Conservation (phyloP, 306 rosid genomes). For the Gynostemma pentaphyllum region DNA sequence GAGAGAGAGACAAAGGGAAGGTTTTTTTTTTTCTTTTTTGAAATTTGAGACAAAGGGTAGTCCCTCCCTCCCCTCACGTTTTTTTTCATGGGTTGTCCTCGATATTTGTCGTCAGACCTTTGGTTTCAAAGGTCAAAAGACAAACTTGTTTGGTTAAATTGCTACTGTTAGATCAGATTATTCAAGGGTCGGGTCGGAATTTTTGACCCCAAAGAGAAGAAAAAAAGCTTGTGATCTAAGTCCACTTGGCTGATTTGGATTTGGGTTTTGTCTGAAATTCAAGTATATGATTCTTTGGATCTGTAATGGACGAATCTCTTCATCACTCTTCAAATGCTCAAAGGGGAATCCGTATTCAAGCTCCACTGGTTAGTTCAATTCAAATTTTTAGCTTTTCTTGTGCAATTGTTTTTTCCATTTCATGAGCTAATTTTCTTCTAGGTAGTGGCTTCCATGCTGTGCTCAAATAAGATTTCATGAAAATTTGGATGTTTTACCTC, state of each 20-base stretch:
- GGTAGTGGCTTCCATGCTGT: constrained; percentile 1
- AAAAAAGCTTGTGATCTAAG: constrained; percentile 50
- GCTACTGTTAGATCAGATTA: constrained; percentile 8
- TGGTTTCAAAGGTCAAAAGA: constrained; percentile 16
- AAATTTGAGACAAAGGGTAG: neutral
- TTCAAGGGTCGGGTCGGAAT: constrained; percentile 7
- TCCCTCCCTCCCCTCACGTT: constrained; percentile 20
- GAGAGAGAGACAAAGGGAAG: constrained; percentile 13
- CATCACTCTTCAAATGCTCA: constrained; percentile 53
- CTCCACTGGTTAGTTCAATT: constrained; percentile 70
- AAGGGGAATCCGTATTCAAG: constrained; percentile 77
- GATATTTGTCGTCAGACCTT: neutral
- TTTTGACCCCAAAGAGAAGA: constrained; percentile 15
- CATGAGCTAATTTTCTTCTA: neutral
- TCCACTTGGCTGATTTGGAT: constrained; percentile 22
- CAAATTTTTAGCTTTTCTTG: neutral
- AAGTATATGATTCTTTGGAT: constrained; percentile 28
- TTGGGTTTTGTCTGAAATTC: constrained; percentile 9
- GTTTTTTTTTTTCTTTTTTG: too few relatives aligned
- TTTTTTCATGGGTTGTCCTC: neutral
- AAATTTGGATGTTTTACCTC: constrained; percentile 1
- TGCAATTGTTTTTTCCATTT: neutral
- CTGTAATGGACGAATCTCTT: constrained; percentile 50
- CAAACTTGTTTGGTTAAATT: neutral
- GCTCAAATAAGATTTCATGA: constrained; percentile 1